Conservation (phyloP, 257 asterid genomes). For the Nicotiana undulata region DNA sequence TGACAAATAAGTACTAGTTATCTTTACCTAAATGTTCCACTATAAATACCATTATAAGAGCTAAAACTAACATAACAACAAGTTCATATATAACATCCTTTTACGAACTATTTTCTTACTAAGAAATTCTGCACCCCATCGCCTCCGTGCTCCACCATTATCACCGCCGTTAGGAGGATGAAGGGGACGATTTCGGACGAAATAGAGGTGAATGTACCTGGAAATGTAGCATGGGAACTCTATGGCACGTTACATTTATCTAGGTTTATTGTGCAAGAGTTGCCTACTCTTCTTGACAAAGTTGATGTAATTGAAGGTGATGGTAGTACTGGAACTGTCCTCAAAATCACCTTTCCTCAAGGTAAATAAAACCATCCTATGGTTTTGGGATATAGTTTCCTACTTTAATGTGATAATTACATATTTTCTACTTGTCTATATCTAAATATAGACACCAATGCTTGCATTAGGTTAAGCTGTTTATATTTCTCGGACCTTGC, state of each 20-base stretch:
- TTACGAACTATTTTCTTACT: background rate
- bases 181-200: slow-evolving; percentile 11
- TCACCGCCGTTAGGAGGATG: no score
- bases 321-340: slow-evolving; percentile 45
- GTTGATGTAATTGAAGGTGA: slow-evolving; percentile 36
- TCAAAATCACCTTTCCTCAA: slow-evolving; percentile 31
- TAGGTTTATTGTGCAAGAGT: background rate
- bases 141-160: no score
- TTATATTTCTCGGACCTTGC: no score
- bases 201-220: slow-evolving; percentile 16
- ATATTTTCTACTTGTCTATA: no score
- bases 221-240: slow-evolving; percentile 19
- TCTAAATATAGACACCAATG: no score
- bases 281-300: slow-evolving; percentile 22
- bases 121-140: background rate
- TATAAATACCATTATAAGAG: background rate
- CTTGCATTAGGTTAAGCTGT: no score
- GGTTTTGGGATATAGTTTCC: no score
- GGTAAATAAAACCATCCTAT: no score
- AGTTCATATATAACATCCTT: background rate
- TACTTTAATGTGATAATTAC: no score
- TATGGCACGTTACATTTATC: slow-evolving; percentile 13
- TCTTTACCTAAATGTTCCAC: background rate
- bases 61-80: no score
- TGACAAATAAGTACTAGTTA: background rate